Conservation (phyloP, 306 rosid species). For the Inga laurina region DNA sequence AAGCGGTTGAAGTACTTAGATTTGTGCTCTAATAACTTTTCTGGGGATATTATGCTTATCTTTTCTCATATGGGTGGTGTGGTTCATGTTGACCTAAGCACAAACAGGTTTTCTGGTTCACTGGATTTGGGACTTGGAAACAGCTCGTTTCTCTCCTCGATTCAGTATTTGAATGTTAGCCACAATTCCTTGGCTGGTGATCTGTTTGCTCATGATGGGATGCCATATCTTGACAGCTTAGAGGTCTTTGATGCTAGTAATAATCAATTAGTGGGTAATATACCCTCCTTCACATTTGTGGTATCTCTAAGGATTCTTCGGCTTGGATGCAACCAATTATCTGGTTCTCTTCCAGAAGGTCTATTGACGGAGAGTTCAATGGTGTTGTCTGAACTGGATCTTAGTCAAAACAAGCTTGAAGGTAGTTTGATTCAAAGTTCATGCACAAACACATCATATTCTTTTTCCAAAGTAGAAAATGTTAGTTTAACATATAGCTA, state of each 20-base stretch:
- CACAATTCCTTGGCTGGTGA: conserved; percentile 66
- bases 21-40: conserved; percentile 53
- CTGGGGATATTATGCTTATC: conserved; percentile 62
- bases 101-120: conserved; percentile 67
- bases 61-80: conserved; percentile 63
- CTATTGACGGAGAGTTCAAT: conserved; percentile 70
- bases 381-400: conserved; percentile 78
- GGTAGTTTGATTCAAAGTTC: conserved; percentile 43
- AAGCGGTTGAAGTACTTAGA: conserved; percentile 54
- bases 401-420: conserved; percentile 72
- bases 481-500: neutral
- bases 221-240: conserved; percentile 79
- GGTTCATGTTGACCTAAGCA: conserved; percentile 67
- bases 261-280: conserved; percentile 61
- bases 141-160: conserved; percentile 54
- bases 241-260: conserved; percentile 79
- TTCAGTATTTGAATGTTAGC: conserved; percentile 65
- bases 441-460: neutral
- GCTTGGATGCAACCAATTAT: conserved; percentile 63
- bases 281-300: conserved; percentile 71
- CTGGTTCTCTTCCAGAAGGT: conserved; percentile 67
- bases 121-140: conserved; percentile 66
- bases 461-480: conserved; percentile 7
- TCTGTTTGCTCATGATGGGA: conserved; percentile 79
- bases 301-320: conserved; percentile 71